phyloP scores from a whole-genome alignment of 805 yeast species.

The Cyberlindnera sargentensis region DNA sequence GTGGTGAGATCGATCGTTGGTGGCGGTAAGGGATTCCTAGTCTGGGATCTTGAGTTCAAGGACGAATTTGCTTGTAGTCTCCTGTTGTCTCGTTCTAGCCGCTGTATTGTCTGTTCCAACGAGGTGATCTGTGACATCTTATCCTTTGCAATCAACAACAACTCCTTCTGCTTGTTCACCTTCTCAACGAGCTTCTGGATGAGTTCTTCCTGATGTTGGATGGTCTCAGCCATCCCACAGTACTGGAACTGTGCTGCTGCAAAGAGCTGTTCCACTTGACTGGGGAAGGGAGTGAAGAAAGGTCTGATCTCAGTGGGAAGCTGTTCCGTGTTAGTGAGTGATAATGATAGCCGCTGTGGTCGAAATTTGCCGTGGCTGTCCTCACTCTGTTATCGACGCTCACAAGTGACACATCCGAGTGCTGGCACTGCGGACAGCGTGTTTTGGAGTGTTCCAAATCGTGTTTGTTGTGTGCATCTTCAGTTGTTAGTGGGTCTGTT shows the following conservation, averaged over 20 bases:
- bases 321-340: neutral
- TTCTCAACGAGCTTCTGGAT: conserved; percentile 13
- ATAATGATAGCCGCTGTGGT: too few relatives aligned
- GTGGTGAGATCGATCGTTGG: conserved; percentile 19
- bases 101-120: conserved; percentile 9
- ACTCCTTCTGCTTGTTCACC: conserved; percentile 17
- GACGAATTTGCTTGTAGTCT: neutral
- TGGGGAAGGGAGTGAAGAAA: conserved; percentile 18
- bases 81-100: conserved; percentile 9
- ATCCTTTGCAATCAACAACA: conserved; percentile 19
- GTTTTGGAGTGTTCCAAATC: conserved; percentile 6
- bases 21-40: conserved; percentile 4
- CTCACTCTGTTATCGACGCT: conserved; percentile 10
- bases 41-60: neutral
- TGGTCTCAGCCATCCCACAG: conserved; percentile 15
- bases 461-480: conserved; percentile 2
- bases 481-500: too few relatives aligned
- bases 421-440: conserved; percentile 14
- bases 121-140: conserved; percentile 13
- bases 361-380: neutral
- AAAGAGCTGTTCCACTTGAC: conserved; percentile 19
- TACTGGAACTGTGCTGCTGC: conserved; percentile 21
- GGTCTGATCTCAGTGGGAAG: conserved; percentile 18
- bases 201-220: conserved; percentile 11
- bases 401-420: conserved; percentile 12